phyloP scores from a whole-genome alignment of 139 green algal genomes.

The Deuterostichococcus epilithicus region DNA sequence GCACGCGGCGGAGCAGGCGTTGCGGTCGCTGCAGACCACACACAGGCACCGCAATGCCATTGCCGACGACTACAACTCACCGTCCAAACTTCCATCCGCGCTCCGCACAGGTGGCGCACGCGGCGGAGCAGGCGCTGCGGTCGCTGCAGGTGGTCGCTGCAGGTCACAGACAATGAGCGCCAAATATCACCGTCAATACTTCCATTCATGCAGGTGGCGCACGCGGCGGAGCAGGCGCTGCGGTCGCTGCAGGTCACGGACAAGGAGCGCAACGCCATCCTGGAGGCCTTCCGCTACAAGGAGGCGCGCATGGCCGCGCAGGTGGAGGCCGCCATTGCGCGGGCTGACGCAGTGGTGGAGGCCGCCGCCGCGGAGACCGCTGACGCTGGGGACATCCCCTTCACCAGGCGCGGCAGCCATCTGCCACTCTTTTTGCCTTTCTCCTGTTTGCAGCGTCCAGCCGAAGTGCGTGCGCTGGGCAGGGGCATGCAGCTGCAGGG shows the following conservation, averaged over 20 bases:
- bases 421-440: neutral
- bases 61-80: slow-evolving; percentile 14
- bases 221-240: slow-evolving; percentile 24
- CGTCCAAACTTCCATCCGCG: too few species aligned
- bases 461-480: too few species aligned
- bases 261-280: slow-evolving; percentile 25
- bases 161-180: too few species aligned
- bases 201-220: slow-evolving; percentile 15
- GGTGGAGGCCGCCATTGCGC: neutral
- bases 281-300: slow-evolving; percentile 22
- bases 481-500: too few species aligned
- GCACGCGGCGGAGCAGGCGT: slow-evolving; percentile 15
- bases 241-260: slow-evolving; percentile 17
- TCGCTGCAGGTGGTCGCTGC: slow-evolving; percentile 20
- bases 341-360: neutral
- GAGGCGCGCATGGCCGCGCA: neutral
- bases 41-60: slow-evolving; percentile 21
- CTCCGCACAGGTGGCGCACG: slow-evolving; percentile 21
- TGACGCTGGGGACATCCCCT: neutral
- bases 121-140: slow-evolving; percentile 16
- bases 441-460: too few species aligned
- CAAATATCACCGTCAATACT: too few species aligned
- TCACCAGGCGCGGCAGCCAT: slow-evolving; percentile 2
- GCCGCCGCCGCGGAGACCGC: neutral
- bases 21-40: slow-evolving; percentile 13